phyloP scores from a whole-genome alignment of 768 basidiomycete species.

The Wakefieldia striispora region DNA sequence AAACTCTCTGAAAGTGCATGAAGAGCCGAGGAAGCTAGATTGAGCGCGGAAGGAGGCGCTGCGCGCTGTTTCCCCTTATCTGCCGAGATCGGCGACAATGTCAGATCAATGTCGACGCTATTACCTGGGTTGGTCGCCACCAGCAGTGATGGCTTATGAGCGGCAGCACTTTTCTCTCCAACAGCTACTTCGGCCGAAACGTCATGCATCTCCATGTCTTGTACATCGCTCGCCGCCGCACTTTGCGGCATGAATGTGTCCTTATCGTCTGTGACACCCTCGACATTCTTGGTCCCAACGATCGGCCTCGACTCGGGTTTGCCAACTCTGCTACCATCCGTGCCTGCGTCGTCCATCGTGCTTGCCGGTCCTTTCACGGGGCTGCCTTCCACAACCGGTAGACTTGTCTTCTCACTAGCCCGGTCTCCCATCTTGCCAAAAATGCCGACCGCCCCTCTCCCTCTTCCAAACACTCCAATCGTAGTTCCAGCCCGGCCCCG shows the following conservation, averaged over 20 bases:
- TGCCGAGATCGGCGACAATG: constrained; percentile 12
- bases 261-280: neutral
- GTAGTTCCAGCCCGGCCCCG: constrained; percentile 2
- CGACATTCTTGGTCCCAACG: neutral
- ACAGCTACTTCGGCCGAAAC: constrained; percentile 5
- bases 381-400: constrained; percentile 46
- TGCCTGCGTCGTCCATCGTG: neutral
- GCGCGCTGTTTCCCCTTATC: constrained; percentile 25
- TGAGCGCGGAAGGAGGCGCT: constrained; percentile 17
- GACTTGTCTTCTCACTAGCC: constrained; percentile 43
- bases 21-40: constrained; percentile 41
- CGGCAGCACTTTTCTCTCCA: neutral
- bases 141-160: constrained; percentile 14
- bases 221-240: neutral
- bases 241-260: constrained; percentile 9
- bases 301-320: neutral
- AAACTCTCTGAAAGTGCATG: constrained; percentile 64
- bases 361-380: constrained; percentile 40
- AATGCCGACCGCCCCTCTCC: constrained; percentile 17
- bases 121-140: constrained; percentile 4
- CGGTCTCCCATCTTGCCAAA: constrained; percentile 25
- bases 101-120: constrained; percentile 10
- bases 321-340: neutral
- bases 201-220: constrained; percentile 6
- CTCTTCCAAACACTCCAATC: constrained; percentile 1